Base-by-base conservation (phyloP, 441 rosid genomes). In the Manihot esculenta region DNA sequence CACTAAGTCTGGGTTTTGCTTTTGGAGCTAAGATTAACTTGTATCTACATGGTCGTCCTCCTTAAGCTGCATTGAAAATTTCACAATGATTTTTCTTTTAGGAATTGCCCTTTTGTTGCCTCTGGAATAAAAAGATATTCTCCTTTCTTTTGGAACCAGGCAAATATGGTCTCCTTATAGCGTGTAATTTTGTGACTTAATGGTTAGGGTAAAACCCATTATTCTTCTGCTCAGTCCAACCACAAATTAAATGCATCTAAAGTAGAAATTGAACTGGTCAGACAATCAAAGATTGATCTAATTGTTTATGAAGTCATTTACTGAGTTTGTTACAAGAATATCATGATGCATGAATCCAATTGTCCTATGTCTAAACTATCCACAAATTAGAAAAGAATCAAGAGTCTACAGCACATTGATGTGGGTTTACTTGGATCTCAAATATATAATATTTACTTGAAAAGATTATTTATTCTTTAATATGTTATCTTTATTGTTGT, bases 1-100 rank as follows among this genome's bases (percentile, higher is more conserved):
- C 65, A 21, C 42, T 56, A 49, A 41, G 26, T 59, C 68, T 62
- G 38, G 74, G 30, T 27, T 41, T 66, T 12, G 13, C 27, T 44
- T 60, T 41, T 66, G 62, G 51, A 47, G 15, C 45, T 3, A 18
- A 30, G 47, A 12, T 35, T 35, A 2, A 50, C 2, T 61, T 51
- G 0, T 7, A 54, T 64, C 23, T 53, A 11, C 55, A 35, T n/a
- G n/a, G 4, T 53, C 54, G 26, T 59, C 66, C n/a, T 59, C 70
- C 51, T 69, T 15, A 70, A 60, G 73, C 48, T 50, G 18, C 62
- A 2, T 69, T 53, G 27, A 44, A 10, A 5, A 38, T 58, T 15
- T 30, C 14, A 0, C 18, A 9, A 2, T 21, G 18, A 23, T 56
- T 42, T 24, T 5, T 41, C 56, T 41, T 41, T 62, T 62, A 51